These are phyloP conservation scores for Pharus latifolius DNA, from an alignment of 176 grass and related monocot species.

Conservation along the genomic window DNA sequence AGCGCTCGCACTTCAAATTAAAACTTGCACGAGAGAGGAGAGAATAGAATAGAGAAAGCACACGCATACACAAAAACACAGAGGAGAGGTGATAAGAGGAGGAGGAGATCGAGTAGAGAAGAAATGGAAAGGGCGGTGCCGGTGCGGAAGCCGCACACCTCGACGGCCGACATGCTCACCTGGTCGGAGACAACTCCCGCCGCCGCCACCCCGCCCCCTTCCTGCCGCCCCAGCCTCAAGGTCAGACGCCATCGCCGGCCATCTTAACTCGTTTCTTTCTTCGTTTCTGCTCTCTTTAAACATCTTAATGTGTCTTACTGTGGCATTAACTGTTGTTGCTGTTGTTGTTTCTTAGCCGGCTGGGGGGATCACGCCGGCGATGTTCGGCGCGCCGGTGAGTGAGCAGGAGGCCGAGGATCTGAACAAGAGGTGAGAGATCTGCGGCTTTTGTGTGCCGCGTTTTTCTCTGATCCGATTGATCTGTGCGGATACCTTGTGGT, in stretches of 20 bases:
- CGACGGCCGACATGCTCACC: conserved; percentile 33
- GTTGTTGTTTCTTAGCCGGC: conserved; percentile 11
- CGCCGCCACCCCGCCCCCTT: neutral
- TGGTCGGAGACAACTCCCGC: conserved; percentile 26
- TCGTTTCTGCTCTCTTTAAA: neutral
- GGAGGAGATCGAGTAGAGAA: neutral
- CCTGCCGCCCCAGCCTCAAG: conserved; percentile 14
- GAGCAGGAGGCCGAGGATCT: conserved; percentile 29
- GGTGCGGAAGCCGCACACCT: conserved; percentile 30
- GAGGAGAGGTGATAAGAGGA: neutral
- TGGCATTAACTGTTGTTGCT: neutral
- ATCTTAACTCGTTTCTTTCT: too few species aligned
- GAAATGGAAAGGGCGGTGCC: conserved; percentile 5
- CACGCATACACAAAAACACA: neutral
- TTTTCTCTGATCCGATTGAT: neutral
- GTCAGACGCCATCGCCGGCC: too few species aligned
- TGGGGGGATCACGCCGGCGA: conserved; percentile 31
- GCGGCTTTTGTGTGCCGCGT: neutral
- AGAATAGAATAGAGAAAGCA: neutral
- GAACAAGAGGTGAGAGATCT: conserved; percentile 27
- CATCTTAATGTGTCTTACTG: neutral
- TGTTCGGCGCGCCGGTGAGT: conserved; percentile 39
- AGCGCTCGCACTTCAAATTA: too few species aligned
- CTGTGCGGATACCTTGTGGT: neutral
- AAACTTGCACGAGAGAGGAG: too few species aligned